phyloP scores from a whole-genome alignment of 2,329 filamentous ascomycete species.

The Fusarium verrucosum region DNA sequence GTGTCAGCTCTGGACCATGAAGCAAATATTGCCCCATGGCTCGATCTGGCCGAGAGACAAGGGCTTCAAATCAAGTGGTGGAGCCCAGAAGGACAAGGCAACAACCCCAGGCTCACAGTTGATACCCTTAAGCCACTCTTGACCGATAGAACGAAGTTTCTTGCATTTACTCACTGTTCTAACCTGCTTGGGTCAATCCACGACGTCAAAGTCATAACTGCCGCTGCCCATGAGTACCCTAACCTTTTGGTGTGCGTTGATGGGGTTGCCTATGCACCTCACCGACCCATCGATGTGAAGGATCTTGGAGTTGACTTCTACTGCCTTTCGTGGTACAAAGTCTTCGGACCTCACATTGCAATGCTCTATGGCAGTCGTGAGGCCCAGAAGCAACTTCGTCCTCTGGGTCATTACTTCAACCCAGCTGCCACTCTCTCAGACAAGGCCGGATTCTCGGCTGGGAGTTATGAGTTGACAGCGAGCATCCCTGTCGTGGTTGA shows the following conservation, averaged over 20 bases:
- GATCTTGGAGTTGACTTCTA: constrained; percentile 79
- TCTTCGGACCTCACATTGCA: constrained; percentile 79
- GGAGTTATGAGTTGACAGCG: constrained; percentile 75
- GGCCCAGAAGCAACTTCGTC: constrained; percentile 65
- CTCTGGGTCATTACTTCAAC: constrained; percentile 75
- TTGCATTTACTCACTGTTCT: constrained; percentile 77
- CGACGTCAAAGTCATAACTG: constrained; percentile 65
- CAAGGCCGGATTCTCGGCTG: constrained; percentile 73
- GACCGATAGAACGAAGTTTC: constrained; percentile 71
- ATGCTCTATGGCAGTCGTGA: constrained; percentile 71
- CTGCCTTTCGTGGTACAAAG: constrained; percentile 84
- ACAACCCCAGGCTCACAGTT: constrained; percentile 65
- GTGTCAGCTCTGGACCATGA: constrained; percentile 80
- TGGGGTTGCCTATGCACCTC: constrained; percentile 79
- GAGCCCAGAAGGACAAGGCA: constrained; percentile 1
- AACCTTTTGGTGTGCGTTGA: constrained; percentile 74
- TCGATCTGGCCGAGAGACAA: constrained; percentile 70
- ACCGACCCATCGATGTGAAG: constrained; percentile 74
- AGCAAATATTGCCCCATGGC: constrained; percentile 79
- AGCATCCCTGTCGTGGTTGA: constrained; percentile 67
- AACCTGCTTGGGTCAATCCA: constrained; percentile 79
- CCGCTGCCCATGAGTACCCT: constrained; percentile 57
- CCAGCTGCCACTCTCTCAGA: constrained; percentile 65
- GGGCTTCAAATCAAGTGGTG: constrained; percentile 51
- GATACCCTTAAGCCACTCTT: constrained; percentile 68